phyloP scores from a whole-genome alignment of 106 monocot species.

The Phalaenopsis aphrodite region DNA sequence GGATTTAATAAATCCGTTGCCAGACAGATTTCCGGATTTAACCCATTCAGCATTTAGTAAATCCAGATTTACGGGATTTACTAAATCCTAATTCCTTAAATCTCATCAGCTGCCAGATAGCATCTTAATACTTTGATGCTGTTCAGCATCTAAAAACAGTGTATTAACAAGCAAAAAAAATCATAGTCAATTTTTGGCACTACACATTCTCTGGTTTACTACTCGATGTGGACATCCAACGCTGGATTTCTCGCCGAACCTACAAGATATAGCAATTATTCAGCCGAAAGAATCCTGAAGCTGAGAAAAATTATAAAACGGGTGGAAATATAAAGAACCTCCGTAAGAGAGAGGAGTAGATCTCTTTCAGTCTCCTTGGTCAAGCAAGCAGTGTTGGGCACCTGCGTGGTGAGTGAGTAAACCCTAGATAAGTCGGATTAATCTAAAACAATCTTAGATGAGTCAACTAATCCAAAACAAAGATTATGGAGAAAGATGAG shows the following conservation, averaged over 20 bases:
- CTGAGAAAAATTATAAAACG: background rate
- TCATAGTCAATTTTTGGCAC: slow-evolving; percentile 4
- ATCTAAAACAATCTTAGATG: background rate
- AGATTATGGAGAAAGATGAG: background rate
- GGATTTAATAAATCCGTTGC: too few relatives aligned
- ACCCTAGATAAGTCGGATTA: background rate
- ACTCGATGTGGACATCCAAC: background rate
- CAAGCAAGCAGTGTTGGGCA: slow-evolving; percentile 1
- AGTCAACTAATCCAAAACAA: background rate
- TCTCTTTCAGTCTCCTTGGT: slow-evolving; percentile 38
- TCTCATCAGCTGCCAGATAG: too few relatives aligned
- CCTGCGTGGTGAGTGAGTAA: slow-evolving; percentile 7
- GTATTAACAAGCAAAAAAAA: background rate
- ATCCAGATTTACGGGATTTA: too few relatives aligned
- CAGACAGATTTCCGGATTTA: too few relatives aligned
- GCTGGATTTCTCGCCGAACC: slow-evolving; percentile 7
- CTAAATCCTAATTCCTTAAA: too few relatives aligned
- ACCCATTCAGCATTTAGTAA: too few relatives aligned
- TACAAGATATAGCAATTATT: background rate
- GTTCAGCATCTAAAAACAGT: background rate
- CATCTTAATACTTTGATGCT: background rate
- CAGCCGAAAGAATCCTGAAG: background rate
- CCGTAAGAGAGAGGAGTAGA: slow-evolving; percentile 49
- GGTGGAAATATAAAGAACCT: slow-evolving; percentile 18
- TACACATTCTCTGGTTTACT: background rate